phyloP scores from a whole-genome alignment of 352 stramenopile species.

The Phytopythium mirpurense region DNA sequence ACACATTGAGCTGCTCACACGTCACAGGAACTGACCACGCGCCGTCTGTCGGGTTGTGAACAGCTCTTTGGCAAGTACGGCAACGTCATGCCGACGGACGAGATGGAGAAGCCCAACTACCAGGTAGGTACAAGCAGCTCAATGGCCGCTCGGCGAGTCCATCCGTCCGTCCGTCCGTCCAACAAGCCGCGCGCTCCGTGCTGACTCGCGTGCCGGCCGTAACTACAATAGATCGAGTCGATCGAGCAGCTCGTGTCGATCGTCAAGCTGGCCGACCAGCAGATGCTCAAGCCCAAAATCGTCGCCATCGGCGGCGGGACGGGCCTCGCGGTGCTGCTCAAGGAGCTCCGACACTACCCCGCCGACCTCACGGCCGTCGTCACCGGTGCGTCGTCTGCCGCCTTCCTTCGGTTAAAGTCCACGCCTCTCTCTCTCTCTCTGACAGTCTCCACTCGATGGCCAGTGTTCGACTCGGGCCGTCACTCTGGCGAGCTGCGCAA shows the following conservation, averaged over 20 bases:
- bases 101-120: conserved; percentile 76
- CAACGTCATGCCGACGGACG: conserved; percentile 80
- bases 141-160: too few species aligned
- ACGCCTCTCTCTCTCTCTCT: background rate
- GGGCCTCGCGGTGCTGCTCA: conserved; percentile 75
- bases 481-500: conserved; percentile 80
- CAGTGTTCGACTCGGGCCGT: conserved; percentile 80
- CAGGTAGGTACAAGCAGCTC: too few species aligned
- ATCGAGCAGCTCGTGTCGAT: conserved; percentile 75
- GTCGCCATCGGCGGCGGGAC: conserved; percentile 78
- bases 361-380: conserved; percentile 84
- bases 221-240: conserved; percentile 77
- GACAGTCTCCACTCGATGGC: background rate
- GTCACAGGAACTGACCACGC: background rate
- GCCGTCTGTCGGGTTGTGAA: conserved; percentile 3
- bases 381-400: conserved; percentile 29
- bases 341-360: conserved; percentile 79
- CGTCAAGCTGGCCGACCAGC: conserved; percentile 70
- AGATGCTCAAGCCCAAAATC: conserved; percentile 80
- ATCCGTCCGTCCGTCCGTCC: too few species aligned
- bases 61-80: conserved; percentile 83
- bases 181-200: too few species aligned
- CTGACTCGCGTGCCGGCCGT: too few species aligned
- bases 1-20: too few species aligned
- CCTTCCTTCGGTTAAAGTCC: background rate